Evolutionary conservation across 805 yeast genomes (phyloP), one percentile per base, ranked within the genome.

Genomic region (Zygoascus biomembranicola): DNA sequence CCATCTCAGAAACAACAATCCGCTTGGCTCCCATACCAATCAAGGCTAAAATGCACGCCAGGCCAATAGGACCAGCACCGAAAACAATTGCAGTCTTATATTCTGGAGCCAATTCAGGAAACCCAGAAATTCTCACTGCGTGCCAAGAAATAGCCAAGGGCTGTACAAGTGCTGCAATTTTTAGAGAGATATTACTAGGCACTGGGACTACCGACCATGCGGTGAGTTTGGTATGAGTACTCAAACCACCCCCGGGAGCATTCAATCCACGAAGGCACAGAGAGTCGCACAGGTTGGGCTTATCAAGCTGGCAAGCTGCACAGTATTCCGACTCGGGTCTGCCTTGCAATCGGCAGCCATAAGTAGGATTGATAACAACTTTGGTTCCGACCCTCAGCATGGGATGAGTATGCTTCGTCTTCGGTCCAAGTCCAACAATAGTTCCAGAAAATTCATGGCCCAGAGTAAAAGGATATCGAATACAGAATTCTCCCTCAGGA

Each of bases 61-160:
- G 61, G 1, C 82, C 82, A 59, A 78, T 76, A 5, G 82, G 80
- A n/a, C 82, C 82, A 11, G 75, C 78, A 13, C 82, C 82, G 16
- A 77, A 57, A n/a, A 78, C 68, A 26, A 77, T 63, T 2, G 81
- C 82, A 6, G 74, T 64, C 41, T 74, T 70, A 19, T 81, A 81
- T 9, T 60, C 65, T 51, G 64, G 53, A 9, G 50, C 49, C 3
- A 51, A 19, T 8, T 32, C 18, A 2, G 44, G 32, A 57, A 76
- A 68, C 8, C 66, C 65, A 0, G 77, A 65, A 20, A 68, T 68
- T 55, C 74, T 60, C 2, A 76, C 78, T 0, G 84, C 84, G 59
- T 81, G 85, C 77, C 81, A 80, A 1, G 84, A 75, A 16, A 81
- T 85, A 8, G 81, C 69, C 43, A 81, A 64, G 3, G 86, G 85